Conservation (phyloP, 192 early-diverging fungal genomes). For the Rhizophagus sp. region DNA sequence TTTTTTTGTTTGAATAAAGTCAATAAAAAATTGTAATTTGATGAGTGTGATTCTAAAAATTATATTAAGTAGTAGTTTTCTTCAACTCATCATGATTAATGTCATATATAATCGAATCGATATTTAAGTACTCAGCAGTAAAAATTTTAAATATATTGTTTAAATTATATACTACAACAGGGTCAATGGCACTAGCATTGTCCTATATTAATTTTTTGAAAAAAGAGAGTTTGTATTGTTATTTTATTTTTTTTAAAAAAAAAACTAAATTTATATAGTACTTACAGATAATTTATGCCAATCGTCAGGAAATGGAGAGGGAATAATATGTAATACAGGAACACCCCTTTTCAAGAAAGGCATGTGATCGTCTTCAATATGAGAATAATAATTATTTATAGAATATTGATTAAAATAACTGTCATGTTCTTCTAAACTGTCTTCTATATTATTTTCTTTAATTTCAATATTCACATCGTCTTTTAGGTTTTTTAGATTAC, state of each 20-base stretch:
- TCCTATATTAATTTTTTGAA: conserved; percentile 47
- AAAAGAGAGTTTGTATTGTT: not conserved
- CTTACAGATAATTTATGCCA: conserved; percentile 77
- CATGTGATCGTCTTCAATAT: conserved; percentile 84
- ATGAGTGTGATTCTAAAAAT: too few species aligned
- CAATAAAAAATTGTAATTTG: not conserved
- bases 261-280: not conserved
- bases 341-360: conserved; percentile 84
- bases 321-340: conserved; percentile 86
- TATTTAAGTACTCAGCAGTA: conserved; percentile 63
- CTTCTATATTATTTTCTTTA: not conserved
- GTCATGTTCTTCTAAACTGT: conserved; percentile 11
- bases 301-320: conserved; percentile 81
- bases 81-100: not conserved
- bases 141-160: conserved; percentile 77
- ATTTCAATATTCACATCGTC: not conserved
- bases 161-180: conserved; percentile 69
- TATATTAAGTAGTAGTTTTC: not conserved
- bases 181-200: conserved; percentile 67
- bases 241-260: not conserved
- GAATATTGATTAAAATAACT: conserved; percentile 35
- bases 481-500: not conserved
- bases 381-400: conserved; percentile 31
- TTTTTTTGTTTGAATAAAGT: not conserved
- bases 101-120: not conserved